Conservation (phyloP, 2,329 filamentous ascomycete species). For the Beauveria varroae region DNA sequence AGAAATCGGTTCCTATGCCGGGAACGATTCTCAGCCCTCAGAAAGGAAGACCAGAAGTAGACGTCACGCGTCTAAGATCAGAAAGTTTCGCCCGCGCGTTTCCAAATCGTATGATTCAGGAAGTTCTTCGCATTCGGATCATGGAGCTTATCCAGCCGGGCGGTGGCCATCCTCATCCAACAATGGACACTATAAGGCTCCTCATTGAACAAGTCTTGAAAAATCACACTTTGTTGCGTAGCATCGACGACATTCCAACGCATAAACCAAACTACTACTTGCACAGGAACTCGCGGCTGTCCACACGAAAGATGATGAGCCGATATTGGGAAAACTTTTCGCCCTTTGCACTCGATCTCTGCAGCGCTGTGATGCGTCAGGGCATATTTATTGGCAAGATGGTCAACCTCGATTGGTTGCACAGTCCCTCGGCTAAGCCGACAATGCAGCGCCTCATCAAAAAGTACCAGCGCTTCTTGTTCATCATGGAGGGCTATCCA, state of each 20-base stretch:
- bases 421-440: constrained; percentile 54
- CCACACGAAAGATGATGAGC: constrained; percentile 60
- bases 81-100: constrained; percentile 35
- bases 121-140: constrained; percentile 35
- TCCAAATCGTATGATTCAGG: constrained; percentile 50
- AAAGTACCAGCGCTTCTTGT: constrained; percentile 60
- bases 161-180: constrained; percentile 21
- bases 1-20: constrained; percentile 48
- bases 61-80: constrained; percentile 12
- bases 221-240: constrained; percentile 28
- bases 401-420: constrained; percentile 69
- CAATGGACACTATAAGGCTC: constrained; percentile 43
- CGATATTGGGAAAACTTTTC: constrained; percentile 63
- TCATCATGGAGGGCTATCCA: constrained; percentile 17
- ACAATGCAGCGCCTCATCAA: constrained; percentile 58
- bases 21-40: constrained; percentile 55
- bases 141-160: constrained; percentile 28
- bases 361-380: constrained; percentile 58
- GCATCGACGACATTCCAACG: constrained; percentile 27
- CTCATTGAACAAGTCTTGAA: constrained; percentile 40
- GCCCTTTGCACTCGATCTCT: constrained; percentile 57
- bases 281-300: constrained; percentile 28
- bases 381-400: constrained; percentile 65
- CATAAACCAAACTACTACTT: constrained; percentile 18
- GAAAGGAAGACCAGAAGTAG: constrained; percentile 40